phyloP scores from a whole-genome alignment of 139 green algal species.

The Picocystis salinarum region DNA sequence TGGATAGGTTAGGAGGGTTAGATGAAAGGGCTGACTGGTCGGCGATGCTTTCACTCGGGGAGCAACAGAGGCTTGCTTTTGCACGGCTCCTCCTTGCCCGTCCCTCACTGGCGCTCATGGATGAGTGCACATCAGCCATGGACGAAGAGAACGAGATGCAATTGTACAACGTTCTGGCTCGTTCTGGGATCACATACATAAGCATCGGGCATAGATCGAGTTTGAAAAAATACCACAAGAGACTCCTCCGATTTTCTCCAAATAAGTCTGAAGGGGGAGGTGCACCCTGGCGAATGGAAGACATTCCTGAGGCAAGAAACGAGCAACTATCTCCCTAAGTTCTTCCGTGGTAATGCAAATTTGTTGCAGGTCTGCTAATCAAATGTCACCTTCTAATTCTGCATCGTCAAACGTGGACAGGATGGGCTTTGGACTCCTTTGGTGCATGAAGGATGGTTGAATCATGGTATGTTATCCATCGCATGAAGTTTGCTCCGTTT shows the following conservation, averaged over 20 bases:
- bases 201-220: constrained; percentile 74
- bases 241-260: constrained; percentile 36
- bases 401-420: too few species aligned
- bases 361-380: too few species aligned
- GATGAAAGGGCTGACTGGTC: constrained; percentile 55
- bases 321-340: too few species aligned
- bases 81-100: constrained; percentile 48
- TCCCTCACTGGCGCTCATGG: constrained; percentile 45
- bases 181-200: constrained; percentile 54
- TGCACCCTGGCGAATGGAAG: too few species aligned
- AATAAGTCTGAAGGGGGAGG: too few species aligned
- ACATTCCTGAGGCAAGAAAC: too few species aligned
- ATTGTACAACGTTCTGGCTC: constrained; percentile 50
- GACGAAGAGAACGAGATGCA: constrained; percentile 64
- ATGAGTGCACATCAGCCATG: constrained; percentile 69
- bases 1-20: constrained; percentile 19
- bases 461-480: too few species aligned
- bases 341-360: too few species aligned
- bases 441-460: too few species aligned
- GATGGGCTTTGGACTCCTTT: too few species aligned
- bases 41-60: constrained; percentile 62
- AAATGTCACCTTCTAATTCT: too few species aligned
- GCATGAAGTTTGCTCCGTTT: too few species aligned
- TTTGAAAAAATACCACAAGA: constrained; percentile 56
- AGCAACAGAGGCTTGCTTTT: constrained; percentile 76